Base-by-base conservation (phyloP, 768 basidiomycete genomes). In the Dentipellis fragilis region DNA sequence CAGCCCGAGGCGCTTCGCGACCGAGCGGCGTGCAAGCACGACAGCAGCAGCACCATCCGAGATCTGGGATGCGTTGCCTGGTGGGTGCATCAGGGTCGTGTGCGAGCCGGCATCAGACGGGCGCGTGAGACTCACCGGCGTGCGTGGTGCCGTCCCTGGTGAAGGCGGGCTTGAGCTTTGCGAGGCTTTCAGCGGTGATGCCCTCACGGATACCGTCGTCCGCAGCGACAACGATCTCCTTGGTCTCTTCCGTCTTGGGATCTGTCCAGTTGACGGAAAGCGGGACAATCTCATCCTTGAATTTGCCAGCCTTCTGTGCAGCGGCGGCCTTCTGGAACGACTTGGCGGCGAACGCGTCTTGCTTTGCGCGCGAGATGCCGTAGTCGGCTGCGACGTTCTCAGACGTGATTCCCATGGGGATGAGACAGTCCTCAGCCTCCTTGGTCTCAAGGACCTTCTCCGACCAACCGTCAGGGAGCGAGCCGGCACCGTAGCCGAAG, bases 1-100 rank as follows among this genome's bases (percentile, higher is more conserved):
- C n/a, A 95, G 79, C 23, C 88, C 85, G 52, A 93, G 84, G 58
- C 81, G 82, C 68, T 84, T 82, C 5, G 93, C 93, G 52, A 83
- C 77, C 29, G 84, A 86, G 39, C 93, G 82, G 49, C 89, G 80
- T 23, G 88, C 75, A 54, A 94, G 83, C 51, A 95, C 73, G 50
- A 95, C 90, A 0, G 93, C 93, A 14, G 92, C 89, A 2, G 93
- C 93, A 50, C 93, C 93, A 61, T 96, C 93, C 5, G 92, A 92
- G 49, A 95, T 80, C 67, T 96, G 93, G 2, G 84, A 89, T 0
- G 91, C 86, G 69, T 90, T 95, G 22, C 89, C 82, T 72, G 22
- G 6, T 3, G 6, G 42, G 42, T 1, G 42, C n/a, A 3, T 45
- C 42, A 45, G 42, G n/a, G 14, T 45, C 42, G 42, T 19, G 42